phyloP scores from a whole-genome alignment of 2,329 filamentous ascomycete species.

The Neofusicoccum umdonicola region DNA sequence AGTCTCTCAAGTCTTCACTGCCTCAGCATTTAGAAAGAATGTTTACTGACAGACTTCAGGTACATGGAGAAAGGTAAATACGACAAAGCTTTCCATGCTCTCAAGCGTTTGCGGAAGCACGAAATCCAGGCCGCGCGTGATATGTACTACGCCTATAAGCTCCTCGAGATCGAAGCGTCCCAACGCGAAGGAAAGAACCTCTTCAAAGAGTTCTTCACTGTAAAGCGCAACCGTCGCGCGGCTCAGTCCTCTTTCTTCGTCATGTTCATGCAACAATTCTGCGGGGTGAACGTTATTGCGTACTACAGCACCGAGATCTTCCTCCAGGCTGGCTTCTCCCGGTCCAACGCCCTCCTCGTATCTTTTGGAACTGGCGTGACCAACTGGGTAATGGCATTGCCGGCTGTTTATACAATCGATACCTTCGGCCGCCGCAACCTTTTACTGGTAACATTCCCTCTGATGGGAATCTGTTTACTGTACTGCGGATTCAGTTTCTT shows the following conservation, averaged over 20 bases:
- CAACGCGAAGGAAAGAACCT: slow-evolving; percentile 32
- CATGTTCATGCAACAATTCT: slow-evolving; percentile 35
- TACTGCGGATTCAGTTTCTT: slow-evolving; percentile 46
- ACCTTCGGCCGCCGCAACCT: slow-evolving; percentile 40
- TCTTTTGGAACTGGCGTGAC: slow-evolving; percentile 47
- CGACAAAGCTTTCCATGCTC: slow-evolving; percentile 41
- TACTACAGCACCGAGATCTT: slow-evolving; percentile 34
- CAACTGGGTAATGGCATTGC: slow-evolving; percentile 47
- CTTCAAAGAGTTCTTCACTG: slow-evolving; percentile 27
- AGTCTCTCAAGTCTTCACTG: too few species aligned
- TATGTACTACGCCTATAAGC: slow-evolving; percentile 52
- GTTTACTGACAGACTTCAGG: not conserved
- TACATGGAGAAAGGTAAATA: slow-evolving; percentile 44
- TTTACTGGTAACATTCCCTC: slow-evolving; percentile 46
- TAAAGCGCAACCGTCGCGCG: slow-evolving; percentile 29
- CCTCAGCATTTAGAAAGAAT: too few species aligned
- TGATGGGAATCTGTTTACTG: slow-evolving; percentile 51
- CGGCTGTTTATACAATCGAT: slow-evolving; percentile 48
- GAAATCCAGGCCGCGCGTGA: slow-evolving; percentile 55
- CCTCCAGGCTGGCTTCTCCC: slow-evolving; percentile 25
- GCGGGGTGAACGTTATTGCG: slow-evolving; percentile 32
- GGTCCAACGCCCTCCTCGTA: slow-evolving; percentile 31
- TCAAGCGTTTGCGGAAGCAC: slow-evolving; percentile 39
- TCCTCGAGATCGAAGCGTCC: slow-evolving; percentile 40
- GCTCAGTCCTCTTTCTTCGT: slow-evolving; percentile 33